phyloP scores from a whole-genome alignment of 2,329 filamentous ascomycete genomes.

The Periconia digitata region DNA sequence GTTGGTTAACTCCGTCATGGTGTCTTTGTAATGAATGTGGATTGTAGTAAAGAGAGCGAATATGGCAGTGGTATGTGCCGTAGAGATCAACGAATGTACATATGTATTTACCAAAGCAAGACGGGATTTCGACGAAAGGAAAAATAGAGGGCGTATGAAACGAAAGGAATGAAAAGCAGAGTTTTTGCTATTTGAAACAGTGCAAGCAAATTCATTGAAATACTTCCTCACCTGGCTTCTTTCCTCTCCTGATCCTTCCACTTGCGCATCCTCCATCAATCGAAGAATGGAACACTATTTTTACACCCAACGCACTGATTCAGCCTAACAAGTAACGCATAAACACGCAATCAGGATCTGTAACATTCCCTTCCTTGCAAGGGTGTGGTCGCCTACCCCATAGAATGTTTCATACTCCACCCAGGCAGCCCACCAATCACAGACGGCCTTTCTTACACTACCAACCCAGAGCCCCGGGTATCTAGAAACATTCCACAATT shows the following conservation, averaged over 20 bases:
- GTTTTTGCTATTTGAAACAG: too few species aligned
- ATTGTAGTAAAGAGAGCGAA: conserved; percentile 12
- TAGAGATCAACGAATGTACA: neutral
- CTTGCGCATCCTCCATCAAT: too few species aligned
- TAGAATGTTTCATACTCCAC: neutral
- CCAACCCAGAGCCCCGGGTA: too few species aligned
- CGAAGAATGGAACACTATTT: too few species aligned
- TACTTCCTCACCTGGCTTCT: too few species aligned
- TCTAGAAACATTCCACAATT: too few species aligned
- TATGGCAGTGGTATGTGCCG: conserved; percentile 6
- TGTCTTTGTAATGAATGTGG: conserved; percentile 7
- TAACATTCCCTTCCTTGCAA: neutral
- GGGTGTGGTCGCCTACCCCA: too few species aligned
- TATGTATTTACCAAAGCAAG: neutral
- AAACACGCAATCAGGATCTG: neutral
- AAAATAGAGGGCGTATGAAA: too few species aligned
- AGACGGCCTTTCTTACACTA: too few species aligned
- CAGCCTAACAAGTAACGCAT: neutral
- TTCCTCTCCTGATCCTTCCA: too few species aligned
- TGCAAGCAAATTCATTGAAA: too few species aligned
- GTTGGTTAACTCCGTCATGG: conserved; percentile 11
- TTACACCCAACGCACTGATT: neutral
- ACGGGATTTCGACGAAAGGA: neutral
- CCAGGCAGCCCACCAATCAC: neutral
- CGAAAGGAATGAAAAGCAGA: too few species aligned